phyloP scores from a whole-genome alignment of 164 flowering plant genomes.

The Pachysandra terminalis region DNA sequence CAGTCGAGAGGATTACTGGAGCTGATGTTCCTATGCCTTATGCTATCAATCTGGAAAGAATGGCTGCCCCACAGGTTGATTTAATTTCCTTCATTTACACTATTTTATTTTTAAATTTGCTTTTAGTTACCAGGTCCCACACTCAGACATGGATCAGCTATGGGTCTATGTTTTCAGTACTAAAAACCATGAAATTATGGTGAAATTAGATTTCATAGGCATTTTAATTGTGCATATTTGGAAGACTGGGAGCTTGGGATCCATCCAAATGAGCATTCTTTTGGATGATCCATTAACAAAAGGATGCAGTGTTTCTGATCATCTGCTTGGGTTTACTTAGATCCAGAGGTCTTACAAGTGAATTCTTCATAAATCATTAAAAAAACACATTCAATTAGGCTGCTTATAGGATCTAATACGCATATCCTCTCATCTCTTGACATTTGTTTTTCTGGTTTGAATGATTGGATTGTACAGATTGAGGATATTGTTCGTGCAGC shows the following conservation, averaged over 20 bases:
- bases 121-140: neutral
- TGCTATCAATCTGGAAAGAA: conserved; percentile 86
- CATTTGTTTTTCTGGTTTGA: neutral
- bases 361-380: no score
- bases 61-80: conserved; percentile 88
- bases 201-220: neutral
- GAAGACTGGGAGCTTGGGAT: no score
- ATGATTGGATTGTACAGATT: conserved; percentile 25
- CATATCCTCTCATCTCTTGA: neutral
- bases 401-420: neutral
- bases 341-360: neutral
- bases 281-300: no score
- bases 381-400: neutral
- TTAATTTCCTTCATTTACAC: neutral
- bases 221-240: neutral
- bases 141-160: neutral
- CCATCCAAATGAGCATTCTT: no score
- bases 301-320: no score
- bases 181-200: neutral
- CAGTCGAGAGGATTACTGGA: conserved; percentile 85
- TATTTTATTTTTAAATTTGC: neutral
- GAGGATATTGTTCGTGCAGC: conserved; percentile 64
- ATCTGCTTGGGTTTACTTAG: no score
- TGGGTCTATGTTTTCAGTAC: neutral
- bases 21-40: conserved; percentile 98